phyloP scores from a whole-genome alignment of 2,329 filamentous ascomycete genomes.

The Aspergillus quadricinctus region DNA sequence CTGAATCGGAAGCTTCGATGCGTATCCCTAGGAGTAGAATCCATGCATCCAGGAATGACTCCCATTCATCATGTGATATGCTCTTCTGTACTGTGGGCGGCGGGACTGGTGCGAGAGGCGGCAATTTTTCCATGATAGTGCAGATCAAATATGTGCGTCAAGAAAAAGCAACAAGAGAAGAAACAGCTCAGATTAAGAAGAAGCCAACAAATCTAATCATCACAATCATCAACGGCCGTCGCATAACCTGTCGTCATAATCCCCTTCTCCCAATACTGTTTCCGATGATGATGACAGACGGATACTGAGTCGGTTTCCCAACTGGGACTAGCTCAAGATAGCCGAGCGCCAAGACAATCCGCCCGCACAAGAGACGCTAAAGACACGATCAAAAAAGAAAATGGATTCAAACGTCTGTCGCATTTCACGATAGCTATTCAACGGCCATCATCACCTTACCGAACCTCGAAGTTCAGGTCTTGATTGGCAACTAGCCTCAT shows the following conservation, averaged over 20 bases:
- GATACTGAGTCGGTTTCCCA: conserved; percentile 15
- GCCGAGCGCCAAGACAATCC: conserved; percentile 33
- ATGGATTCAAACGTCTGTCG: conserved; percentile 14
- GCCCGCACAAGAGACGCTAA: conserved; percentile 23
- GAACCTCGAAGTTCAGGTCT: conserved; percentile 74
- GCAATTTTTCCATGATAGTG: conserved; percentile 52
- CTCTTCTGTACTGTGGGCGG: conserved; percentile 61
- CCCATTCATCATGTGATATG: conserved; percentile 69
- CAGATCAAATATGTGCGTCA: conserved; percentile 12
- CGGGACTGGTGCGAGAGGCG: conserved; percentile 74
- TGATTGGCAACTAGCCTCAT: conserved; percentile 56
- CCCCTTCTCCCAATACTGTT: background rate
- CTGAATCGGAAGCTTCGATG: conserved; percentile 53
- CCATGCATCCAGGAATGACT: conserved; percentile 73
- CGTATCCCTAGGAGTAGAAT: conserved; percentile 62
- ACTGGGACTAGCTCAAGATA: conserved; percentile 37
- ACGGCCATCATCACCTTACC: conserved; percentile 71
- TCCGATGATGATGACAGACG: conserved; percentile 1
- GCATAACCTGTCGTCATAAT: background rate
- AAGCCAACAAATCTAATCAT: background rate
- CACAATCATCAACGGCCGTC: background rate
- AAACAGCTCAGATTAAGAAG: conserved; percentile 2
- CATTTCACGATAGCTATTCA: conserved; percentile 20
- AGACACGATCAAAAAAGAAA: conserved; percentile 8
- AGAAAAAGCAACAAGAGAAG: background rate